Percentiles rank a stretch among this genome's conserved stretches.
Conservation (phyloP, 176 grass and related monocot species). For the Oryza australiensis region DNA sequence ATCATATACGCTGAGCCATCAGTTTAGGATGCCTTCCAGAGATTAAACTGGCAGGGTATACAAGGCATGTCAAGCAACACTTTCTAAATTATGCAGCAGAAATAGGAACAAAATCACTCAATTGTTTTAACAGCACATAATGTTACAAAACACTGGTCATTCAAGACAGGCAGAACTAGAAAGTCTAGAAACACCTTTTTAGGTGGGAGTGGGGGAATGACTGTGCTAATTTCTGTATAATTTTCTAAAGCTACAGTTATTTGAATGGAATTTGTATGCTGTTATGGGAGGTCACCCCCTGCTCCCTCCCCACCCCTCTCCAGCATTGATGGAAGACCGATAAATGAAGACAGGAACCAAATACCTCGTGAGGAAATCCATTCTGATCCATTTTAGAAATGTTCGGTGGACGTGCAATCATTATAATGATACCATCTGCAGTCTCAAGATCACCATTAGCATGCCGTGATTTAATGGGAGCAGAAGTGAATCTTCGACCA, state of each 20-base stretch:
- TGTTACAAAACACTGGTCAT: neutral
- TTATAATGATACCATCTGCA: conserved; percentile 12
- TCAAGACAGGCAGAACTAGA: neutral
- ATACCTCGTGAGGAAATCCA: conserved; percentile 41
- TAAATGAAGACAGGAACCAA: neutral
- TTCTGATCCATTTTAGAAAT: neutral
- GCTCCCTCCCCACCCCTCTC: too few species aligned
- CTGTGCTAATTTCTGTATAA: too few species aligned
- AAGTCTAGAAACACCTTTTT: neutral
- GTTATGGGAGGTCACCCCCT: too few species aligned
- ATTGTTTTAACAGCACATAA: neutral
- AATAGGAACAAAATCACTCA: neutral
- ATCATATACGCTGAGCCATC: neutral
- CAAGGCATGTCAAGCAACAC: neutral
- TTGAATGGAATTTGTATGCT: too few species aligned
- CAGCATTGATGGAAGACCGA: neutral
- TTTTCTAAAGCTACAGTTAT: too few species aligned
- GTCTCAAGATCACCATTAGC: neutral
- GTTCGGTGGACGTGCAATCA: neutral
- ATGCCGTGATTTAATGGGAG: neutral
- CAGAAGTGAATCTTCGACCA: conserved; percentile 17
- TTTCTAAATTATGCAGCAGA: neutral
- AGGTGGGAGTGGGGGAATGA: too few species aligned
- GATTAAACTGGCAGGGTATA: conserved; percentile 17
- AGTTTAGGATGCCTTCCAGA: conserved; percentile 19